Percentiles rank a stretch among this genome's conserved stretches.
Conservation (phyloP, 2,329 filamentous ascomycete species). For the Microdochium nivale region DNA sequence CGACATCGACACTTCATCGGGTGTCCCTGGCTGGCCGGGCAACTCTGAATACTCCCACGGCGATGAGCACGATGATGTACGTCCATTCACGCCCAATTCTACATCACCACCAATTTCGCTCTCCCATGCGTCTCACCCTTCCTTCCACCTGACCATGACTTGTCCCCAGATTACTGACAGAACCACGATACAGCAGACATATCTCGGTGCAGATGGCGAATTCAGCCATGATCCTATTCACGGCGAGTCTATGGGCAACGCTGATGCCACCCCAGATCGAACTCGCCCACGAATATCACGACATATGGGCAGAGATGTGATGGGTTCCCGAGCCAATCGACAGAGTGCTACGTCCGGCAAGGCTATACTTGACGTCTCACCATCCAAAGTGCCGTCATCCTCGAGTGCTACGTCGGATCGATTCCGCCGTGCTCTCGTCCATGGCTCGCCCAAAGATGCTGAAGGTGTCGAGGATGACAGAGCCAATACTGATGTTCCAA, state of each 20-base stretch:
- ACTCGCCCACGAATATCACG: constrained; percentile 14
- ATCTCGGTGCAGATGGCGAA: constrained; percentile 11
- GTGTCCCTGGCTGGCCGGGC: not conserved
- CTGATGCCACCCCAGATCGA: constrained; percentile 15
- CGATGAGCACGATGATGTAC: constrained; percentile 16
- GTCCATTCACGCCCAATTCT: not conserved
- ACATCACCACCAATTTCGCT: not conserved
- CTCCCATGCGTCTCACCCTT: not conserved
- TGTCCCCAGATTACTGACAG: constrained; percentile 8
- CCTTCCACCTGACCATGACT: not conserved
- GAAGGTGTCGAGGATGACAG: constrained; percentile 13
- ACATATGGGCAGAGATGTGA: constrained; percentile 1
- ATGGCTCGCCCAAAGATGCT: constrained; percentile 18
- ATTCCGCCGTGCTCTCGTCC: constrained; percentile 26
- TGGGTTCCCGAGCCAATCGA: not conserved
- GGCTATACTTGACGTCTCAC: constrained; percentile 20
- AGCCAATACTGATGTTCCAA: constrained; percentile 26
- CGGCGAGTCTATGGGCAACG: constrained; percentile 20
- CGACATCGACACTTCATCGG: constrained; percentile 34
- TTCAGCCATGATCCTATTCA: constrained; percentile 15
- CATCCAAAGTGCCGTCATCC: constrained; percentile 18
- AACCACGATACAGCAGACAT: constrained; percentile 15
- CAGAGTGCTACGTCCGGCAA: constrained; percentile 12
- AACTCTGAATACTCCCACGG: constrained; percentile 3
- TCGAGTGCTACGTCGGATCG: constrained; percentile 25